Base-by-base conservation (phyloP, 805 yeast genomes). In the Wickerhamiella qilinensis region DNA sequence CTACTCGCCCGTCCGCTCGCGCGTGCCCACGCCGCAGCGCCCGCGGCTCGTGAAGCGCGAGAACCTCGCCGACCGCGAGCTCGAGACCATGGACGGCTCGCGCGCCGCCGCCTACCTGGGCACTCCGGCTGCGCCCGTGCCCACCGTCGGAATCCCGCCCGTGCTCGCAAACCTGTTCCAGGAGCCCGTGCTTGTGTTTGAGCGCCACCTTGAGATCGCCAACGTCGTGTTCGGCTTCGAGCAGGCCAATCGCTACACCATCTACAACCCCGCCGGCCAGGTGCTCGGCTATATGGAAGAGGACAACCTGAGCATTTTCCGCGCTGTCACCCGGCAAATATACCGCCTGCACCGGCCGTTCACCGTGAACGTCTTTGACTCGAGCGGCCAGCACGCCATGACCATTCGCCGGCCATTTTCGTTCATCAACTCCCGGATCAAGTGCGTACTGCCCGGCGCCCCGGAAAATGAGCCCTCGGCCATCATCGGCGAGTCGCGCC, bases 141-240 rank as follows among this genome's bases (percentile, higher is more conserved):
- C 32, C 17, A 35, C 24, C 17, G 25, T 31, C 18, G 36, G 32
- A 3, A 31, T 46, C 2, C 35, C 44, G 11, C 30, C 43, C 52
- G 76, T 79, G 0, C 66, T 79, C 18, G 68, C 73, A 21, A 63
- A 66, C 32, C 61, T 86, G 4, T 59, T 88, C 30, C 68, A 68
- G 31, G 83, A 83, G 49, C 96, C 96, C 1, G 79, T 88, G 3
- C 57, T 88, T 17, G 84, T 88, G 1, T 73, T 91, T 34, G 95
- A 88, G 52, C 68, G 98, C 41, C 80, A 82, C 52, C 64, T 91
- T 19, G 97, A 91, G 60, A 68, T 77, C 63, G 77, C 84, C 84
- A 86, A 84, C 52, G 65, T 91, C 15, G 68, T 85, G 38, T 53
- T 86, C 35, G 96, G 96, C 1, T 83, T 81, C 50, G 97, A 88